A percentile compares a stretch with the other conserved stretches of the same genome.
Evolutionary conservation across 495 filamentous ascomycete species (phyloP).

Genomic region (Lasiosphaeria miniovina): DNA sequence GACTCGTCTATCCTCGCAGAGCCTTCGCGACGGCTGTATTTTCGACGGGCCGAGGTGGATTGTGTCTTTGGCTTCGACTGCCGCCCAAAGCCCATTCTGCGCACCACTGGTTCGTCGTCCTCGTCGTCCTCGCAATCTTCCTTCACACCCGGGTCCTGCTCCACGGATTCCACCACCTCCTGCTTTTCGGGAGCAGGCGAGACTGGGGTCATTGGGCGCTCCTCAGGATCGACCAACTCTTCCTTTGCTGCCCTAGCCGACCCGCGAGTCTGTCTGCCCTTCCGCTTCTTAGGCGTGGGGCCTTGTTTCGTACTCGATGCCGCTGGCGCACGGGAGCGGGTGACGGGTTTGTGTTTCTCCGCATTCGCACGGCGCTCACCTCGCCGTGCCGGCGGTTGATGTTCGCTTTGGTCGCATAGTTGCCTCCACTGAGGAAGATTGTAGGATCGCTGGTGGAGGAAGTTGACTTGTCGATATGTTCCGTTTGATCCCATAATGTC

Average conservation of each 20-base stretch:
- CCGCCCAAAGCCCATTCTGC: slow-evolving; percentile 39
- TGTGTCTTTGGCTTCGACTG: slow-evolving; percentile 50
- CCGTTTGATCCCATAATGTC: slow-evolving; percentile 94
- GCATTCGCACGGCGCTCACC: slow-evolving; percentile 83
- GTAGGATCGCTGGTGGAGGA: slow-evolving; percentile 91
- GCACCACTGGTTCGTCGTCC: slow-evolving; percentile 30
- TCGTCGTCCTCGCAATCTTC: slow-evolving; percentile 49
- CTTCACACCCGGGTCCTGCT: slow-evolving; percentile 40
- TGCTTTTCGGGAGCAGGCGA: slow-evolving; percentile 46
- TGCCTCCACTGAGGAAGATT: slow-evolving; percentile 94
- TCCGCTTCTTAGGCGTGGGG: slow-evolving; percentile 34
- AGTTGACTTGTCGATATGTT: slow-evolving; percentile 92
- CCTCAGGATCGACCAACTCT: slow-evolving; percentile 34
- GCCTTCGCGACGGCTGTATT: slow-evolving; percentile 73
- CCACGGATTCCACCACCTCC: slow-evolving; percentile 44
- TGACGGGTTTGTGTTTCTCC: slow-evolving; percentile 50
- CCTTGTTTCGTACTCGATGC: slow-evolving; percentile 22
- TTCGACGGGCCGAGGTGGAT: slow-evolving; percentile 63
- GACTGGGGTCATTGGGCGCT: slow-evolving; percentile 53
- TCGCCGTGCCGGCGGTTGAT: slow-evolving; percentile 91
- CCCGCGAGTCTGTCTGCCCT: slow-evolving; percentile 23
- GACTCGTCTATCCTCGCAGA: slow-evolving; percentile 76
- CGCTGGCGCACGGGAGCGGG: slow-evolving; percentile 30
- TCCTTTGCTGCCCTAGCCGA: slow-evolving; percentile 28
- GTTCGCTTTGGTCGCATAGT: slow-evolving; percentile 85